Evolutionary conservation across 805 yeast species (phyloP).

Genomic region (Yamadazyma nakazawae): DNA sequence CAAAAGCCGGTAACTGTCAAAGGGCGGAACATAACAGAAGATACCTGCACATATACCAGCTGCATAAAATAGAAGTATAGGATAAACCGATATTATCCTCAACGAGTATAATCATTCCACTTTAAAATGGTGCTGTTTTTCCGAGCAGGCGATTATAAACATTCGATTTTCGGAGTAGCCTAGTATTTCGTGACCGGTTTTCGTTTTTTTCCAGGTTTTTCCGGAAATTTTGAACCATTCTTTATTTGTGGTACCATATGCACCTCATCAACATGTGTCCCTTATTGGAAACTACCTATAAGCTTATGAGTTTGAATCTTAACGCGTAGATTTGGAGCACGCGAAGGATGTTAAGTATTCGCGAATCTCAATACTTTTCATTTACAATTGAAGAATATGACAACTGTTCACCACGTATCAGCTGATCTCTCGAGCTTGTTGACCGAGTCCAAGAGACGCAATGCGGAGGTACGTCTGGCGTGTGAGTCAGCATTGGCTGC

Average conservation of each 20-base stretch:
- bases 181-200: not conserved
- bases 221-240: not conserved
- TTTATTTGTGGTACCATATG: no score
- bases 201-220: not conserved
- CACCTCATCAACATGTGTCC: no score
- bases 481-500: conserved; percentile 22
- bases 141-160: not conserved
- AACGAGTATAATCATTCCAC: not conserved
- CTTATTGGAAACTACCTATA: no score
- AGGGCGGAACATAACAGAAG: no score
- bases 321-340: not conserved
- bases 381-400: conserved; percentile 14
- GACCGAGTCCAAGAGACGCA: conserved; percentile 69
- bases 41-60: no score
- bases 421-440: conserved; percentile 59
- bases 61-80: no score
- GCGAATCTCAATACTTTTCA: not conserved
- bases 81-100: no score
- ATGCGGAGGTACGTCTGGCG: conserved; percentile 60
- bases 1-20: no score
- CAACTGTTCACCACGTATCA: conserved; percentile 43
- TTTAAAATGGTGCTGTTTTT: not conserved
- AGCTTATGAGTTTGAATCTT: not conserved
- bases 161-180: not conserved
- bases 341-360: not conserved